phyloP scores from a whole-genome alignment of 371 early-diverging fungal species.

The Conidiobolus incongruus region DNA sequence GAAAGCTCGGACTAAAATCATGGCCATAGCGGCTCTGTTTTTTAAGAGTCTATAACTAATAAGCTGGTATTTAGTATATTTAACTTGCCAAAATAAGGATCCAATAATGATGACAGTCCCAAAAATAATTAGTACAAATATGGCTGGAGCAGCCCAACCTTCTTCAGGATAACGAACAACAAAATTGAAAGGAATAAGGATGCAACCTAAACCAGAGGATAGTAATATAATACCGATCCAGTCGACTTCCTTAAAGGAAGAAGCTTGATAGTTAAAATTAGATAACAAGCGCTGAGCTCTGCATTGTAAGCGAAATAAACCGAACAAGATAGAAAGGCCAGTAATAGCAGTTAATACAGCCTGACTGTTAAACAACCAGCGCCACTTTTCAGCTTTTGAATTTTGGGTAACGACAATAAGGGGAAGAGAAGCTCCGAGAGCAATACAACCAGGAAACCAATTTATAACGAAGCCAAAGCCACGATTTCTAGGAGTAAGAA shows the following conservation, averaged over 20 bases:
- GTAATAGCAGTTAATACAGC: no score
- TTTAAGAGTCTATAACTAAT: neutral
- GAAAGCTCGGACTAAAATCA: neutral
- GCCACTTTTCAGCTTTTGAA: neutral
- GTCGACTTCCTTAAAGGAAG: no score
- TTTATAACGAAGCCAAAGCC: neutral
- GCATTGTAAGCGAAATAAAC: no score
- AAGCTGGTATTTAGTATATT: neutral
- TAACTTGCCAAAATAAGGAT: neutral
- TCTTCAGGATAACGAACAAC: neutral
- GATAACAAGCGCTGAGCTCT: no score
- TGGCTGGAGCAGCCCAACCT: neutral
- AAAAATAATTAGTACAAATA: neutral
- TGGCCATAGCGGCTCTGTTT: neutral
- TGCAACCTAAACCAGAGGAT: neutral
- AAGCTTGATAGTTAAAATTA: no score
- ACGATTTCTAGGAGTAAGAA: neutral
- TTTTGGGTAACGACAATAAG: neutral
- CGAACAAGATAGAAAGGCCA: no score
- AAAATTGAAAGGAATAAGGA: neutral
- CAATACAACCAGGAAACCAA: neutral
- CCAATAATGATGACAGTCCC: neutral
- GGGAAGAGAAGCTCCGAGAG: neutral
- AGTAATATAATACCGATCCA: neutral
- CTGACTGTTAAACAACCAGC: no score